Percentiles rank a stretch among this genome's conserved stretches.
Evolutionary conservation across 2,329 filamentous ascomycete species (phyloP).

Genomic region (Botrytis cinerea): DNA sequence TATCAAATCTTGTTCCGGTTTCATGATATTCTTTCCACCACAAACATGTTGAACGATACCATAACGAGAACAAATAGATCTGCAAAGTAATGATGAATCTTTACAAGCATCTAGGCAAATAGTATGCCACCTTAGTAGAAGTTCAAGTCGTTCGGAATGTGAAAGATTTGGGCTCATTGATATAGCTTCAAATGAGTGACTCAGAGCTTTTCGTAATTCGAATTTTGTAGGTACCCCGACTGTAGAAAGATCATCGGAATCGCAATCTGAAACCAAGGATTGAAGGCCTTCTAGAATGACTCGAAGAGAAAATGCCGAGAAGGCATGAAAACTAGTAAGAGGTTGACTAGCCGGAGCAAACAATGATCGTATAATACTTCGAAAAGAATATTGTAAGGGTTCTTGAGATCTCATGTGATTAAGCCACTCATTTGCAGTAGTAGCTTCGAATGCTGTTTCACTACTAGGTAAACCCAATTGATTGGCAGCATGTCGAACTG

Average conservation of each 20-base stretch:
- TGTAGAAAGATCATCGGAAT: conserved; percentile 43
- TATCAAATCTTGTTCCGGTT: conserved; percentile 43
- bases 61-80: conserved; percentile 45
- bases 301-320: conserved; percentile 47
- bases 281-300: conserved; percentile 49
- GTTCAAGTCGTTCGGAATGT: conserved; percentile 44
- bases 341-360: conserved; percentile 42
- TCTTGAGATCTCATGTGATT: conserved; percentile 42
- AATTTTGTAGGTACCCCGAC: conserved; percentile 46
- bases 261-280: conserved; percentile 46
- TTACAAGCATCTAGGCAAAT: conserved; percentile 48
- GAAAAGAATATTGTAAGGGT: conserved; percentile 44
- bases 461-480: conserved; percentile 45
- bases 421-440: conserved; percentile 47
- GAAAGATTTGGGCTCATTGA: conserved; percentile 41
- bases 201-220: conserved; percentile 46
- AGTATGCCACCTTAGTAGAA: conserved; percentile 48
- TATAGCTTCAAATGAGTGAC: conserved; percentile 45
- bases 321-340: conserved; percentile 35
- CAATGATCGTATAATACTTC: conserved; percentile 45
- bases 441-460: conserved; percentile 47
- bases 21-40: conserved; percentile 38
- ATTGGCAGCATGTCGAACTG: conserved; percentile 48
- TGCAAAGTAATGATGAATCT: conserved; percentile 45
- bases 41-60: conserved; percentile 46